phyloP scores from a whole-genome alignment of 2,329 filamentous ascomycete species.

The Aspergillus sp. region DNA sequence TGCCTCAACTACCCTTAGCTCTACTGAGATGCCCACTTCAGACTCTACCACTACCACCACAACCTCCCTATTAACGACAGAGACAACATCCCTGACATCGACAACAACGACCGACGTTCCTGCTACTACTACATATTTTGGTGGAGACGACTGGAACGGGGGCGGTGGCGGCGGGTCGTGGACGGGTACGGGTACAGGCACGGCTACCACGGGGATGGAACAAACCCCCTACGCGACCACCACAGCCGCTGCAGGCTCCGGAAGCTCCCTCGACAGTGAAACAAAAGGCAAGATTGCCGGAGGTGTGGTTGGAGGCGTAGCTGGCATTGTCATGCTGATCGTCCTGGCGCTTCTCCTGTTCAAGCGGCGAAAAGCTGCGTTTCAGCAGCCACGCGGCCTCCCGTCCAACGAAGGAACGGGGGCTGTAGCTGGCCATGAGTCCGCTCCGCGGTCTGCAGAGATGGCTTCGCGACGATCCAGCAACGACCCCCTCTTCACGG shows the following conservation, averaged over 20 bases:
- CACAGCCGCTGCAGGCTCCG: conserved; percentile 8
- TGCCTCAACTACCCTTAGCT: no score
- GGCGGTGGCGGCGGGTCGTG: conserved; percentile 10
- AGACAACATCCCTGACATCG: conserved; percentile 1
- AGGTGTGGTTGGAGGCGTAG: conserved; percentile 61
- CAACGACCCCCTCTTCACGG: conserved; percentile 36
- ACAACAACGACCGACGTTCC: conserved; percentile 7
- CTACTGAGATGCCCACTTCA: not conserved
- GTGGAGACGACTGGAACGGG: conserved; percentile 7
- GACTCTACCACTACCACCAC: conserved; percentile 4
- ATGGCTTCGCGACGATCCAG: conserved; percentile 40
- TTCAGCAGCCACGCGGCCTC: conserved; percentile 19
- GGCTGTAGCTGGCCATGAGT: conserved; percentile 5
- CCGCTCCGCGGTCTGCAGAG: conserved; percentile 18
- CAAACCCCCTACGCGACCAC: conserved; percentile 4
- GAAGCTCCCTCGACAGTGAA: conserved; percentile 20
- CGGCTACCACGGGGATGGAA: not conserved
- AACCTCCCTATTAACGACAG: conserved; percentile 2
- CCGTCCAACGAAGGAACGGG: conserved; percentile 22
- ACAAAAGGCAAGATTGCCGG: conserved; percentile 57
- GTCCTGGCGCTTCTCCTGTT: conserved; percentile 33
- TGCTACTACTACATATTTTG: conserved; percentile 2
- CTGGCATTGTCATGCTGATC: conserved; percentile 53
- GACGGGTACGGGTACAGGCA: not conserved
- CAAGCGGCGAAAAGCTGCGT: conserved; percentile 40